Base-by-base conservation (phyloP, 257 asterid species). In the Nicotiana otophora region DNA sequence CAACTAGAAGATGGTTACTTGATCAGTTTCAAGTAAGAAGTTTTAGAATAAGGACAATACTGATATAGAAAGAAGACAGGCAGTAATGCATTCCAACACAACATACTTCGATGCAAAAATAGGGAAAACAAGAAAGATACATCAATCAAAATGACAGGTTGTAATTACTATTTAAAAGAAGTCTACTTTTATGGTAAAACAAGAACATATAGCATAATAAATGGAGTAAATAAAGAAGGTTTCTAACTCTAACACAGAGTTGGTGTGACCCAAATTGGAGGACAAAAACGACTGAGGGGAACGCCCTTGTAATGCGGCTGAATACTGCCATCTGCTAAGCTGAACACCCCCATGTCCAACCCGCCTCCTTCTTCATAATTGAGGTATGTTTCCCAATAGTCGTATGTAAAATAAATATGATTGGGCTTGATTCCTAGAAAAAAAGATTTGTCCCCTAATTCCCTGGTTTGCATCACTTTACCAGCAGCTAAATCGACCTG, bases 341-440 rank as follows among this genome's bases (percentile, higher is more conserved):
- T 70, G 78, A 70, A 70, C 34, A 70, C 57, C 57, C 78, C 78
- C 78, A 70, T 70, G 34, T 70, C 78, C 78, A 70, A 39, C 9
- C 58, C 78, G 16, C 78, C 53, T 70, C 58, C 78, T 39, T 10
- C 26, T 70, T 10, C 10, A 39, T n/a, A 70, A 11, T n/a, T 1
- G 11, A 20, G 4, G 34, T 42, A 70, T 10, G 33, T 10, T n/a
- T 10, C 78, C 30, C 39, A n/a, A 51, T 19, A 39, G 15, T 10
- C 42, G 42, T 70, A 58, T 39, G 78, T 70, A 70, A 70, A 70
- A 70, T 70, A 70, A n/a, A 70, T 70, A n/a, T 28, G 53, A 23
- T n/a, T 70, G 78, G 57, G 57, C 78, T 39, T 39, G 78, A 39
- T 70, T 39, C 78, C 78, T 8, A 39, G 5, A 5, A 70, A 70